phyloP scores from a whole-genome alignment of 2,329 filamentous ascomycete species.

The Thielaviopsis musarum region DNA sequence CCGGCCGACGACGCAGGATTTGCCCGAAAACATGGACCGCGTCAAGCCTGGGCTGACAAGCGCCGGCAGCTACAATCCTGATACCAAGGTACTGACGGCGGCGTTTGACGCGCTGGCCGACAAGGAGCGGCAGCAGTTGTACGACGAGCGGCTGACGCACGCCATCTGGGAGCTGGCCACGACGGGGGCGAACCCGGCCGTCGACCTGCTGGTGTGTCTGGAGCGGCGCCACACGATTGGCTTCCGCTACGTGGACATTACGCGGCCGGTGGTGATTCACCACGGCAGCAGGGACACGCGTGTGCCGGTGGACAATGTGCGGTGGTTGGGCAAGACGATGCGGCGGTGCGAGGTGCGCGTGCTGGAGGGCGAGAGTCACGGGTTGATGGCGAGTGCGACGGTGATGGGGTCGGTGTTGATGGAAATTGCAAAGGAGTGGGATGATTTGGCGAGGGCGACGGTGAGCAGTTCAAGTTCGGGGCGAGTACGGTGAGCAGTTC shows the following conservation, averaged over 20 bases:
- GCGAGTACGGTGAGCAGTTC: neutral
- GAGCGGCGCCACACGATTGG: constrained; percentile 84
- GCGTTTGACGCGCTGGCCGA: constrained; percentile 47
- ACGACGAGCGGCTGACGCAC: constrained; percentile 75
- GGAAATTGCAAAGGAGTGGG: constrained; percentile 90
- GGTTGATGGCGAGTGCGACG: constrained; percentile 80
- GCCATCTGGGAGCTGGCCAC: constrained; percentile 91
- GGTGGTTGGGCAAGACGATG: constrained; percentile 92
- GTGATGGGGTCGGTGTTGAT: constrained; percentile 93
- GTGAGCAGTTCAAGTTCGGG: constrained; percentile 16
- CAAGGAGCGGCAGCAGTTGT: constrained; percentile 55
- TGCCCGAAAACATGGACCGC: constrained; percentile 33
- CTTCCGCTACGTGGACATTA: constrained; percentile 94
- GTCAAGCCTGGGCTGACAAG: constrained; percentile 21
- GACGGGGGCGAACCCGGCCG: constrained; percentile 78
- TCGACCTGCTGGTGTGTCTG: constrained; percentile 81
- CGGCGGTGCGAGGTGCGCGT: constrained; percentile 79
- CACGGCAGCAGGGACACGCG: constrained; percentile 81
- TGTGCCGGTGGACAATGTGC: constrained; percentile 86
- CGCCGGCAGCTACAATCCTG: constrained; percentile 1
- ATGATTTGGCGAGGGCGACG: constrained; percentile 59
- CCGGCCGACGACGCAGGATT: constrained; percentile 12
- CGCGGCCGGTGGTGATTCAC: constrained; percentile 77
- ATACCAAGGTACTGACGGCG: constrained; percentile 27
- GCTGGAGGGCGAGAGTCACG: constrained; percentile 81